Percentiles rank a stretch among this genome's conserved stretches.
These are phyloP conservation scores for Podospora pseudopauciseta DNA, from an alignment of 495 filamentous ascomycete genomes.

Conservation along the genomic window DNA sequence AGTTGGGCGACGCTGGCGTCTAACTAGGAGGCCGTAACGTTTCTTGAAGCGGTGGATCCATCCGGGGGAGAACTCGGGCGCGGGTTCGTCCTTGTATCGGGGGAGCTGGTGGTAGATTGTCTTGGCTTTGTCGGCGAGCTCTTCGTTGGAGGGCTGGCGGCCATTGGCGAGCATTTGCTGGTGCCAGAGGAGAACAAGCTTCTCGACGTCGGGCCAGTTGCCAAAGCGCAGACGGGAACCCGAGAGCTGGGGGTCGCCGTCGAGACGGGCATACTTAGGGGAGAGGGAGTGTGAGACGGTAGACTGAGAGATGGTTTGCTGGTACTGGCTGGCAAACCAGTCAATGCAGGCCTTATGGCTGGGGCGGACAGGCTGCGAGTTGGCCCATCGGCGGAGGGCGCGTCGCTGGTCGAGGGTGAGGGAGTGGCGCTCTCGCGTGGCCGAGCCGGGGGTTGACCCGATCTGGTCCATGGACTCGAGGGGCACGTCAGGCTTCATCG, in stretches of 20 bases:
- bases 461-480: constrained; percentile 13
- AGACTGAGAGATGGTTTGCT: constrained; percentile 50
- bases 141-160: constrained; percentile 49
- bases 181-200: constrained; percentile 51
- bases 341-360: constrained; percentile 53
- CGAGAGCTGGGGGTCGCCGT: constrained; percentile 48
- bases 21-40: constrained; percentile 47
- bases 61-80: constrained; percentile 52
- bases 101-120: constrained; percentile 46
- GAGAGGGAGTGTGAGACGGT: constrained; percentile 52
- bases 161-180: constrained; percentile 42
- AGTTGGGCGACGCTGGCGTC: constrained; percentile 46
- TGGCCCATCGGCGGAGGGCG: constrained; percentile 50
- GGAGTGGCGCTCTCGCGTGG: constrained; percentile 47
- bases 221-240: constrained; percentile 51
- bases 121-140: constrained; percentile 52
- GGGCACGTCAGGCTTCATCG: constrained; percentile 3
- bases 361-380: constrained; percentile 45
- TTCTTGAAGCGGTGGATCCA: constrained; percentile 56
- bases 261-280: constrained; percentile 51
- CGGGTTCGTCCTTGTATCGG: constrained; percentile 47
- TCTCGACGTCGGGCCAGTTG: constrained; percentile 55
- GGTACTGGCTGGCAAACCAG: constrained; percentile 49
- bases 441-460: constrained; percentile 17
- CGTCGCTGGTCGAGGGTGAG: constrained; percentile 52